These are phyloP conservation scores for Aspergillus alliaceus DNA, from an alignment of 2,329 filamentous ascomycete species.

Conservation along the genomic window DNA sequence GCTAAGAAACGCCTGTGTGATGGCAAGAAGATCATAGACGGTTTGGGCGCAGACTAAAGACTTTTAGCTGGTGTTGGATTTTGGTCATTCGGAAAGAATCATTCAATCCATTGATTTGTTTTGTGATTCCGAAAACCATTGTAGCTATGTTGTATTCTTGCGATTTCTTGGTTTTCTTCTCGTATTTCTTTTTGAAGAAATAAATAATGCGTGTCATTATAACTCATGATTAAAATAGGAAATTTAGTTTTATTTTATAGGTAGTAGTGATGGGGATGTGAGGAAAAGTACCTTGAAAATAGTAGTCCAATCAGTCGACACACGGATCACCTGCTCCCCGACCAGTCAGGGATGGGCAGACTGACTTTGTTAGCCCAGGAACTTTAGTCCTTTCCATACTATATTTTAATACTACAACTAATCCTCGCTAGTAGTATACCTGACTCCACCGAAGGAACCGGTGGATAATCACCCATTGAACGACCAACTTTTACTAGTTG, in stretches of 20 bases:
- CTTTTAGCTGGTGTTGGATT: background rate
- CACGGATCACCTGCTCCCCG: slow-evolving; percentile 2
- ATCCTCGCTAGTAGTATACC: no score
- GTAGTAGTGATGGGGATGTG: background rate
- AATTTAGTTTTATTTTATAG: background rate
- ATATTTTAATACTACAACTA: no score
- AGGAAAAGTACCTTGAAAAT: no score
- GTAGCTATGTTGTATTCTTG: background rate
- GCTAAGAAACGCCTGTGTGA: slow-evolving; percentile 2
- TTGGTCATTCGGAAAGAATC: background rate
- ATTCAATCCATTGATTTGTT: background rate
- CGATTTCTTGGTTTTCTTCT: no score
- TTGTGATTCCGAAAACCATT: background rate
- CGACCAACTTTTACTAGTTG: background rate
- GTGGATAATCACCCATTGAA: slow-evolving; percentile 4
- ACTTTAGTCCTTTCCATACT: background rate
- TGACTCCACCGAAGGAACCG: slow-evolving; percentile 4
- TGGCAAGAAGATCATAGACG: slow-evolving; percentile 7
- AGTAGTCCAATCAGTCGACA: background rate
- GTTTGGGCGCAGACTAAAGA: background rate
- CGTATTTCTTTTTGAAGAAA: no score
- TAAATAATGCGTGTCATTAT: no score
- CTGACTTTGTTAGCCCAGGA: background rate
- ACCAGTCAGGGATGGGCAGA: background rate
- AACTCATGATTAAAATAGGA: background rate